Conservation (phyloP, 2,329 filamentous ascomycete species). For the Diaporthe ilicicola region DNA sequence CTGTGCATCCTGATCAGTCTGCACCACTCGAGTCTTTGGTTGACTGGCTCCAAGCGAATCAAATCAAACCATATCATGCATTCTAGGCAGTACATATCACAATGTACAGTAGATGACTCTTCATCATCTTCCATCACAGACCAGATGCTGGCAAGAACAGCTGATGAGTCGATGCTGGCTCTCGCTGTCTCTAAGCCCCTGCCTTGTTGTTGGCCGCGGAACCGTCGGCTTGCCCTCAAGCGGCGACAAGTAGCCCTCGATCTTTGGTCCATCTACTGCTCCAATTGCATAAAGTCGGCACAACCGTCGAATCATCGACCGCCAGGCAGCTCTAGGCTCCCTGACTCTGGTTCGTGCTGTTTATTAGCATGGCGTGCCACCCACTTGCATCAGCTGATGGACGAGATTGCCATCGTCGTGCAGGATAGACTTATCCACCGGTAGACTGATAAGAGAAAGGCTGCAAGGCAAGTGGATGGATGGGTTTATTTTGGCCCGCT, state of each 20-base stretch:
- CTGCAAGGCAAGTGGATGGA: not conserved
- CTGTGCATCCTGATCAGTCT: conserved; percentile 2
- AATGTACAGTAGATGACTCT: not conserved
- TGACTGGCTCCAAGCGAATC: conserved; percentile 10
- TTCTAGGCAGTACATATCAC: not conserved
- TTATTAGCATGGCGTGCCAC: not conserved
- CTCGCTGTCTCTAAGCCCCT: not conserved
- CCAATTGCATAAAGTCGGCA: conserved; percentile 2
- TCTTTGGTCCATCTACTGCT: conserved; percentile 4
- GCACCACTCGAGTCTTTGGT: not conserved
- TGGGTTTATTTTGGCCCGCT: conserved; percentile 15
- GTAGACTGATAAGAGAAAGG: not conserved
- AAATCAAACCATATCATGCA: conserved; percentile 8
- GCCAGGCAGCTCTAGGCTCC: conserved; percentile 8
- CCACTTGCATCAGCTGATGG: not conserved
- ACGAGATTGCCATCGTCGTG: not conserved
- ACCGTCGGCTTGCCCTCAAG: not conserved
- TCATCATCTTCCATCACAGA: not conserved
- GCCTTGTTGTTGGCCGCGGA: not conserved
- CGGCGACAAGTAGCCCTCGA: not conserved
- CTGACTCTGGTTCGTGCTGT: not conserved
- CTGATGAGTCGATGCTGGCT: not conserved
- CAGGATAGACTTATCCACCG: not conserved
- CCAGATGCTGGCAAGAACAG: no score
- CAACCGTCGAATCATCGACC: conserved; percentile 14